Evolutionary conservation across 225 moss, liverwort and hornwort genomes (phyloP).

Genomic region (Straminergon stramineum): DNA sequence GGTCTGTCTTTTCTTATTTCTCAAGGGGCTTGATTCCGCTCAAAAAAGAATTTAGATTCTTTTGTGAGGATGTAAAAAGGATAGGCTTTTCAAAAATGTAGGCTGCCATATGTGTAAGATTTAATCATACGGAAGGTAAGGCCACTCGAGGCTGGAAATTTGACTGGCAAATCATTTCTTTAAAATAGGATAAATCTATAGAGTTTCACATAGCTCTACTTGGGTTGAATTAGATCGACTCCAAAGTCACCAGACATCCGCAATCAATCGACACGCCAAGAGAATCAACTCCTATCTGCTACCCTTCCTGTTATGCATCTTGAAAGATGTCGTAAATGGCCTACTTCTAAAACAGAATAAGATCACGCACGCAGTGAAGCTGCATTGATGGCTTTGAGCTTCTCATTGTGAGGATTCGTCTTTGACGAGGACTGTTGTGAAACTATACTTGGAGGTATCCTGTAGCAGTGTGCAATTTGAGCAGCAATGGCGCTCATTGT

Average conservation of each 20-base stretch:
- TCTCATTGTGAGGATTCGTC: not conserved
- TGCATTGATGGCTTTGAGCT: not conserved
- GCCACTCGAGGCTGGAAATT: too few species aligned
- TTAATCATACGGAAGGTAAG: too few species aligned
- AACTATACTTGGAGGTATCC: not conserved
- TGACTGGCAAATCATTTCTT: not conserved
- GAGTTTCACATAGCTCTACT: not conserved
- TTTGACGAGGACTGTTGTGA: not conserved
- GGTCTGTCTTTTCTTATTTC: not conserved
- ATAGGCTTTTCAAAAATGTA: not conserved
- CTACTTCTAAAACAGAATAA: not conserved
- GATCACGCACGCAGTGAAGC: not conserved
- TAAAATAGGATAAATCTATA: not conserved
- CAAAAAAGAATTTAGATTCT: too few species aligned
- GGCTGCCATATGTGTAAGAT: too few species aligned
- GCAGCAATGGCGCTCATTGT: slow-evolving; percentile 5
- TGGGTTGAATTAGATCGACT: not conserved
- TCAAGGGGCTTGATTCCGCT: not conserved
- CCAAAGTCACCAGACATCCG: not conserved
- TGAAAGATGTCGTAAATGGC: not conserved
- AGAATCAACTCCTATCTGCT: not conserved
- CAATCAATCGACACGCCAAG: not conserved
- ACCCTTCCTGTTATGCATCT: not conserved
- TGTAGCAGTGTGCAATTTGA: not conserved
- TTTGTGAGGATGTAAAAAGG: too few species aligned